phyloP scores from a whole-genome alignment of 2,329 filamentous ascomycete genomes.

The Meredithiella fracta region DNA sequence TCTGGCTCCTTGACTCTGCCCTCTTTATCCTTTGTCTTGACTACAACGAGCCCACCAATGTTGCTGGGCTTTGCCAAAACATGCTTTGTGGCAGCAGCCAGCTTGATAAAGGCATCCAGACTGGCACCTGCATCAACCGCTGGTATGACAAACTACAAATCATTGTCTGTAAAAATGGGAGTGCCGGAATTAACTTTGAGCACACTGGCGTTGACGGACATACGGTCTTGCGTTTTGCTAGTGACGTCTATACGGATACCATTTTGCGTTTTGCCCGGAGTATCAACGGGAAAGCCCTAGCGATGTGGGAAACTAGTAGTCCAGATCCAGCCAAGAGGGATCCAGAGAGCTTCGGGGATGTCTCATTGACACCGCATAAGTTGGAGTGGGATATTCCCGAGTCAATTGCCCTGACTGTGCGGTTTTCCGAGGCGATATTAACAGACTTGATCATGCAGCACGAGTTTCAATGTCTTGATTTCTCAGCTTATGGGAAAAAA shows the following conservation, averaged over 20 bases:
- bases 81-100: constrained; percentile 95
- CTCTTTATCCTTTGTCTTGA: constrained; percentile 87
- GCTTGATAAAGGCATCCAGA: constrained; percentile 82
- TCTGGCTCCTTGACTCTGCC: constrained; percentile 89
- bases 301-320: constrained; percentile 76
- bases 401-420: constrained; percentile 74
- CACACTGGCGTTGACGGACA: constrained; percentile 96
- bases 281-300: constrained; percentile 87
- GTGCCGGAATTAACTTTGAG: constrained; percentile 97
- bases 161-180: constrained; percentile 97
- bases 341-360: constrained; percentile 79
- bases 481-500: constrained; percentile 80
- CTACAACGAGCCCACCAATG: constrained; percentile 69
- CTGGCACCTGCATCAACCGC: constrained; percentile 91
- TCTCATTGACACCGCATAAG: constrained; percentile 86
- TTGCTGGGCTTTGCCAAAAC: constrained; percentile 81
- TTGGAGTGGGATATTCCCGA: constrained; percentile 96
- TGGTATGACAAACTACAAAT: constrained; percentile 99
- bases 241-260: constrained; percentile 92
- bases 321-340: constrained; percentile 88
- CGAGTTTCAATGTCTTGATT: constrained; percentile 86
- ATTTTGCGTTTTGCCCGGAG: constrained; percentile 77
- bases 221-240: constrained; percentile 89
- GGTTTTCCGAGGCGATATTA: constrained; percentile 86
- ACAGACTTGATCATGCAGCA: constrained; percentile 93